A percentile compares a stretch with the other conserved stretches of the same genome.
Conservation (phyloP, 805 yeast species). For the Saccharomycopsis sp. region DNA sequence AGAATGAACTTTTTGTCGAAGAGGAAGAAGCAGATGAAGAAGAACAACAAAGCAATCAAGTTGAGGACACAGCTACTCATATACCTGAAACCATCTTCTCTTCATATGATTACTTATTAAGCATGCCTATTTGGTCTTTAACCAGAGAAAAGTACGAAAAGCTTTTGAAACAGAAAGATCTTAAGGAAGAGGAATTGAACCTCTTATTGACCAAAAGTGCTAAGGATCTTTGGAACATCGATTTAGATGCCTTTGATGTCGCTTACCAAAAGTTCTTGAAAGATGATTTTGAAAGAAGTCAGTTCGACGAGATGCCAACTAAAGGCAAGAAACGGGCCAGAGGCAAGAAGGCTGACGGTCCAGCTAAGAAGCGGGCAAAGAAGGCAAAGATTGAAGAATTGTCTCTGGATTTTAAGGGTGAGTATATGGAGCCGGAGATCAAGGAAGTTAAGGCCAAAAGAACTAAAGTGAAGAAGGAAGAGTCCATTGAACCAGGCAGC, state of each 20-base stretch:
- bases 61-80: conserved; percentile 32
- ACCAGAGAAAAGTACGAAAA: conserved; percentile 85
- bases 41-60: conserved; percentile 16
- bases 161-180: conserved; percentile 64
- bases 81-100: conserved; percentile 47
- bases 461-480: conserved; percentile 18
- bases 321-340: conserved; percentile 10
- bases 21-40: conserved; percentile 36
- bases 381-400: conserved; percentile 8
- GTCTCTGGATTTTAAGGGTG: conserved; percentile 9
- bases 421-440: conserved; percentile 16
- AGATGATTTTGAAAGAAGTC: conserved; percentile 52
- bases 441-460: conserved; percentile 13
- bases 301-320: conserved; percentile 7
- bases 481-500: conserved; percentile 9
- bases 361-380: conserved; percentile 12
- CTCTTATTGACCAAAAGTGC: conserved; percentile 60
- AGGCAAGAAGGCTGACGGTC: conserved; percentile 15
- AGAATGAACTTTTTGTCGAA: conserved; percentile 35
- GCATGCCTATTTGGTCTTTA: conserved; percentile 91
- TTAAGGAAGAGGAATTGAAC: conserved; percentile 65
- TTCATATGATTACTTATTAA: conserved; percentile 78
- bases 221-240: conserved; percentile 83
- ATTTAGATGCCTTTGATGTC: conserved; percentile 64
- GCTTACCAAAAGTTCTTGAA: conserved; percentile 64